Base-by-base conservation (phyloP, 106 monocot genomes). In the Narthecium ossifragum region DNA sequence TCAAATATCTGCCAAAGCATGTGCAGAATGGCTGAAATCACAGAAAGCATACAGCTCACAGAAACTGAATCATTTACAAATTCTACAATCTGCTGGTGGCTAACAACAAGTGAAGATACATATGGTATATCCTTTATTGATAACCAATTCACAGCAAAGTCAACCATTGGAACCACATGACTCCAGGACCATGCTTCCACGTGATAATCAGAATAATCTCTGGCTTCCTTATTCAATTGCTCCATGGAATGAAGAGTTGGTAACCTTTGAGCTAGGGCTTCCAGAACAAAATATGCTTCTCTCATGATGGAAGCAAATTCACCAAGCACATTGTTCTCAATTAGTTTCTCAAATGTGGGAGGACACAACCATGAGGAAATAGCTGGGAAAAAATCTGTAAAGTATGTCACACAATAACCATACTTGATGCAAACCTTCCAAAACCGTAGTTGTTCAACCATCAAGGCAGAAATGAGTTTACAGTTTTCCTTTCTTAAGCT, bases 371-470 rank as follows among this genome's bases (percentile, higher is more conserved):
- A 98, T 26, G 74, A 60, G 53, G 80, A 87, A 60, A 98, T 61
- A 26, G 72, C 51, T 36, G 84, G 81, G 61, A 98, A 98, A 55
- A 90, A 79, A 59, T 98, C 96, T 24, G 78, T 7, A 52, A 90
- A 98, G 61, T 73, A 76, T 20, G 70, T 8, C 59, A 84, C 53
- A 57, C 96, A 98, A 72, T 84, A 87, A 13, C 90, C 90, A 72
- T 98, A 84, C 14, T 58, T 51, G 55, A 98, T 79, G 58, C 78
- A 98, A 65, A 87, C 84, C 55, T 75, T 98, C 96, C 96, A 98
- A 11, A 98, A 52, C 30, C 96, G 78, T 53, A 98, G 66, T 48
- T 90, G 84, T 61, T 98, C 84, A 36, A 87, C 71, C 75, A 87
- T 81, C 50, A 98, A 45, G 26, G 58, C 28, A 46, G 90, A 78